Evolutionary conservation across 2,329 filamentous ascomycete species (phyloP).

Genomic region (Grosmannia clavigera): DNA sequence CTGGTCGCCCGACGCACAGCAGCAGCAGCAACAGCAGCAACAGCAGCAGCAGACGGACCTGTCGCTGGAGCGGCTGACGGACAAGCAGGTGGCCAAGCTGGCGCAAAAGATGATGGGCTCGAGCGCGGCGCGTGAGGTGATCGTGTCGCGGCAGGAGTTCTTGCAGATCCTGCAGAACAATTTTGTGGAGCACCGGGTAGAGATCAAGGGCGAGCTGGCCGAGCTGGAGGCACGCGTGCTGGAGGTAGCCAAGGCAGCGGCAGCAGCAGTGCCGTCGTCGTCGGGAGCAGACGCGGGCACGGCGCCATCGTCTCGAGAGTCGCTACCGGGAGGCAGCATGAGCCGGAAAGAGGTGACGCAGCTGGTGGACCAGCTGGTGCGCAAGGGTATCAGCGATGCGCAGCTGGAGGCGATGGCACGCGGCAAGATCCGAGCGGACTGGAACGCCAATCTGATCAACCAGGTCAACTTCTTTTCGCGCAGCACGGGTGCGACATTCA

Average conservation of each 20-base stretch:
- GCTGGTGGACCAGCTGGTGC: slow-evolving; percentile 29
- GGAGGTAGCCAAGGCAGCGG: slow-evolving; percentile 6
- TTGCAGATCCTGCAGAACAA: slow-evolving; percentile 28
- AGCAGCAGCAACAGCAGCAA: not conserved
- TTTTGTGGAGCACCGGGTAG: slow-evolving; percentile 23
- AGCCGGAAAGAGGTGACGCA: slow-evolving; percentile 26
- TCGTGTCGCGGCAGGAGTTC: slow-evolving; percentile 38
- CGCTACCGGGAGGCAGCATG: slow-evolving; percentile 18
- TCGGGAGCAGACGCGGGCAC: not conserved
- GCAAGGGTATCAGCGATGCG: slow-evolving; percentile 29
- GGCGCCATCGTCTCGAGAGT: not conserved
- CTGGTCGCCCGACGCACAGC: not conserved
- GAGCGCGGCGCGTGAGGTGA: slow-evolving; percentile 19
- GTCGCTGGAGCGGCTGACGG: slow-evolving; percentile 17
- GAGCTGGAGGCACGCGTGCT: slow-evolving; percentile 20
- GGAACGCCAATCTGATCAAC: slow-evolving; percentile 30
- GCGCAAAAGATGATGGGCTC: slow-evolving; percentile 24
- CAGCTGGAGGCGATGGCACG: slow-evolving; percentile 35
- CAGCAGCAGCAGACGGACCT: not conserved
- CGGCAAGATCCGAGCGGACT: slow-evolving; percentile 32
- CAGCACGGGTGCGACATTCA: slow-evolving; percentile 53
- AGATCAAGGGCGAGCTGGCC: slow-evolving; percentile 28
- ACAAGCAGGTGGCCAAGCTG: slow-evolving; percentile 23
- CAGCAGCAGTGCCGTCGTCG: not conserved
- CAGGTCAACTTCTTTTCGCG: slow-evolving; percentile 63